These are phyloP conservation scores for Exophiala oligosperma DNA, from an alignment of 2,329 filamentous ascomycete genomes.

Conservation along the genomic window DNA sequence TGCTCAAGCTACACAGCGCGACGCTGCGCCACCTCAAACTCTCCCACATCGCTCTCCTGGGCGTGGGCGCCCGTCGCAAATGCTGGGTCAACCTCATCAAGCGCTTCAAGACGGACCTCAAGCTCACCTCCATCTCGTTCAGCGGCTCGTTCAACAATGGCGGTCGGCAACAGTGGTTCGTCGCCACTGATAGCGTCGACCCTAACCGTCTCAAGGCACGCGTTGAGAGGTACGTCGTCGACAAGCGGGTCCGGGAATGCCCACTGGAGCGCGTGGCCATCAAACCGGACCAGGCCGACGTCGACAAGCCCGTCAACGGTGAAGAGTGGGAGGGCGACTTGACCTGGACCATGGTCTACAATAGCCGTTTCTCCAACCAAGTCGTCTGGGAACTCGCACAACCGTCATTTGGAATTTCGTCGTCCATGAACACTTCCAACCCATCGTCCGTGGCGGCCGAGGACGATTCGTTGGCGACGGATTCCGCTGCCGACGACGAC, in stretches of 20 bases:
- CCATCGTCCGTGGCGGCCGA: slow-evolving; percentile 1
- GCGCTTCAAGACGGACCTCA: slow-evolving; percentile 18
- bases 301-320: slow-evolving; percentile 17
- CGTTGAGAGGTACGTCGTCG: slow-evolving; percentile 23
- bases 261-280: slow-evolving; percentile 26
- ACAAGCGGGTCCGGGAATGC: slow-evolving; percentile 14
- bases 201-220: slow-evolving; percentile 16
- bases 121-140: slow-evolving; percentile 20
- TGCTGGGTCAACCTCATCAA: slow-evolving; percentile 26
- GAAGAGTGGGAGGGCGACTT: slow-evolving; percentile 24
- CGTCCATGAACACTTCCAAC: slow-evolving; percentile 9
- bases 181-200: slow-evolving; percentile 20
- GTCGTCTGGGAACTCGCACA: slow-evolving; percentile 18
- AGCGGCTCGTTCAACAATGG: slow-evolving; percentile 26
- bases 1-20: slow-evolving; percentile 20
- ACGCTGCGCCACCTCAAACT: slow-evolving; percentile 20
- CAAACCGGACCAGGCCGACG: slow-evolving; percentile 23
- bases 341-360: slow-evolving; percentile 27
- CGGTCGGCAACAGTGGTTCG: slow-evolving; percentile 26
- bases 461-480: neutral
- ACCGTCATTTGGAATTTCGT: slow-evolving; percentile 19
- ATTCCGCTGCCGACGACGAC: too few relatives aligned
- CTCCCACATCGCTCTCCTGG: slow-evolving; percentile 24
- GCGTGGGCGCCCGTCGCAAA: slow-evolving; percentile 20
- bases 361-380: slow-evolving; percentile 3